These are phyloP conservation scores for Neofusicoccum sp. DNA, from an alignment of 2,329 filamentous ascomycete genomes.

Conservation along the genomic window DNA sequence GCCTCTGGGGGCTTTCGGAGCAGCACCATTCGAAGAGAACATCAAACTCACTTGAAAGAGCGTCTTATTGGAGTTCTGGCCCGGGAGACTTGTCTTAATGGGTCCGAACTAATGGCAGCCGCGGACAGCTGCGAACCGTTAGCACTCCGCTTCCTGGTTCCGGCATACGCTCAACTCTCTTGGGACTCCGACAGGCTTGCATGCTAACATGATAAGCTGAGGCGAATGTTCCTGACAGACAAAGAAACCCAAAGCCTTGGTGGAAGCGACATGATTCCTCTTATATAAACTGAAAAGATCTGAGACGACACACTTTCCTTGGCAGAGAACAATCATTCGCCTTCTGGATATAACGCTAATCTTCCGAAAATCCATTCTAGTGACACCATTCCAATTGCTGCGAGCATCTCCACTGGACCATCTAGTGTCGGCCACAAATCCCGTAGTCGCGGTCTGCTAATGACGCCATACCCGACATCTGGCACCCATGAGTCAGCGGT, in stretches of 20 bases:
- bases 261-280: slow-evolving; percentile 7
- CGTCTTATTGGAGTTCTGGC: slow-evolving; percentile 17
- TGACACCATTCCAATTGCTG: background rate
- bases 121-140: slow-evolving; percentile 10
- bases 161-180: background rate
- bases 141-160: slow-evolving; percentile 1
- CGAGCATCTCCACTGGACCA: background rate
- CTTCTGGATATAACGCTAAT: background rate
- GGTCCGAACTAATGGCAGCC: slow-evolving; percentile 16
- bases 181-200: background rate
- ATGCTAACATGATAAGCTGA: background rate
- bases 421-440: background rate
- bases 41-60: slow-evolving; percentile 4
- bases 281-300: slow-evolving; percentile 19
- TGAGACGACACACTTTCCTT: slow-evolving; percentile 7
- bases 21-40: slow-evolving; percentile 1
- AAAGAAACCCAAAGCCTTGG: background rate
- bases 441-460: background rate
- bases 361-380: background rate
- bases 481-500: background rate
- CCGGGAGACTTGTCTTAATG: background rate
- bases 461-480: background rate
- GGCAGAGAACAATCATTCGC: background rate
- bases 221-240: background rate
- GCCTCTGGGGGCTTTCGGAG: background rate